A percentile compares a stretch with the other conserved stretches of the same genome.
Conservation (phyloP, 2,329 filamentous ascomycete species). For the Zymoseptoria passerinii region DNA sequence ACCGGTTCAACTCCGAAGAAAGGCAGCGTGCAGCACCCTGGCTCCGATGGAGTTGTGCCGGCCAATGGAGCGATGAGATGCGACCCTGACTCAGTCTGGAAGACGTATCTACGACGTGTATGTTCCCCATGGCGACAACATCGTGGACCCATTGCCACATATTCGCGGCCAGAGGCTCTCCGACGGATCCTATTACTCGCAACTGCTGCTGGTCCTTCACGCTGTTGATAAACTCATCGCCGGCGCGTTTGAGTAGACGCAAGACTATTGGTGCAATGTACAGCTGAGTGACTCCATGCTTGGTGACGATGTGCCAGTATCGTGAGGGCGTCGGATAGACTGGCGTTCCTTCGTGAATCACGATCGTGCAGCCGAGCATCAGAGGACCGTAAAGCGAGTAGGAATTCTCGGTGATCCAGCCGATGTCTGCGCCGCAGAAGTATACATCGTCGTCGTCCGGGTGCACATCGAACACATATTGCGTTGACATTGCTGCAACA, state of each 20-base stretch:
- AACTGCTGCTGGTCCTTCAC: conserved; percentile 96
- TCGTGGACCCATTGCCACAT: conserved; percentile 98
- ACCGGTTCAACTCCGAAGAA: conserved; percentile 97
- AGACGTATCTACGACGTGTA: conserved; percentile 93
- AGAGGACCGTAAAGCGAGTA: conserved; percentile 86
- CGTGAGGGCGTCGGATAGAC: conserved; percentile 82
- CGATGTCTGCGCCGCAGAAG: conserved; percentile 95
- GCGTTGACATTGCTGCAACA: conserved; percentile 82
- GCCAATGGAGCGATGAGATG: conserved; percentile 89
- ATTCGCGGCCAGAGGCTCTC: conserved; percentile 93
- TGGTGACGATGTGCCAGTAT: conserved; percentile 77
- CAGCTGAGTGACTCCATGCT: conserved; percentile 72
- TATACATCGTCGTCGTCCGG: conserved; percentile 71
- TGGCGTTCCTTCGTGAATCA: conserved; percentile 86
- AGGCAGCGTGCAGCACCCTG: conserved; percentile 84
- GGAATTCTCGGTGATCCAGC: conserved; percentile 79
- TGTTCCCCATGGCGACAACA: conserved; percentile 80
- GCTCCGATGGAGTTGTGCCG: conserved; percentile 90
- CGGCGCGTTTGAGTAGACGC: conserved; percentile 69
- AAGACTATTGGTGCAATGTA: conserved; percentile 83
- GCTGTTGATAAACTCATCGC: conserved; percentile 77
- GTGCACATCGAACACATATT: conserved; percentile 94
- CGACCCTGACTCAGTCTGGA: conserved; percentile 97
- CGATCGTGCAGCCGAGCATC: conserved; percentile 71
- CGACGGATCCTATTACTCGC: conserved; percentile 84